These are phyloP conservation scores for Tolypocladium tundrense DNA, from an alignment of 2,329 filamentous ascomycete genomes.

Conservation along the genomic window DNA sequence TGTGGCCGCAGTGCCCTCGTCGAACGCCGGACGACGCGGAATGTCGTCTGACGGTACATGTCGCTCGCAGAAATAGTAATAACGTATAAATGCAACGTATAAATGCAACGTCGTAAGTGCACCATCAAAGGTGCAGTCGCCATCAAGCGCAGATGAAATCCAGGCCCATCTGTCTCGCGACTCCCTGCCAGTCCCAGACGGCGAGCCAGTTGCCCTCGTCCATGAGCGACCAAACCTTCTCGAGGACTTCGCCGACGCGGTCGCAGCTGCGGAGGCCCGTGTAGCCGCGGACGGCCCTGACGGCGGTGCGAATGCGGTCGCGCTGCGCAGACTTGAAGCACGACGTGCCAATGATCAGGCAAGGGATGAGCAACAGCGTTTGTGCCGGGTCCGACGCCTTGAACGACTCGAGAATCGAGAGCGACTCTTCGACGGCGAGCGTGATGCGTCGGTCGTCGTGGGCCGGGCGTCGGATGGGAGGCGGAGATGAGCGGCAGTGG, in stretches of 20 bases:
- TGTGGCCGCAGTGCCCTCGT: neutral
- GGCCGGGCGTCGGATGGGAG: constrained; percentile 34
- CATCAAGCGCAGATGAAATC: constrained; percentile 41
- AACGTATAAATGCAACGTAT: neutral
- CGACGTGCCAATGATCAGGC: constrained; percentile 50
- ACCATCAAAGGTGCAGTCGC: neutral
- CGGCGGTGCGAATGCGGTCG: constrained; percentile 37
- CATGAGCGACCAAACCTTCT: constrained; percentile 51
- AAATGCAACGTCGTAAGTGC: neutral
- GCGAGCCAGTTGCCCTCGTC: constrained; percentile 44
- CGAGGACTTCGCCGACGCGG: constrained; percentile 40
- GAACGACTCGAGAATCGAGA: constrained; percentile 44
- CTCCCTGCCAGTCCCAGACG: constrained; percentile 55
- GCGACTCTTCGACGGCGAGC: constrained; percentile 44
- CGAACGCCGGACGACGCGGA: neutral
- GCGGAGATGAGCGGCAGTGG: constrained; percentile 26
- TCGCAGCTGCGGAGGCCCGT: constrained; percentile 51
- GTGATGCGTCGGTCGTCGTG: constrained; percentile 42
- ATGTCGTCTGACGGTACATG: neutral
- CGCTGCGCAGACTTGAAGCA: constrained; percentile 44
- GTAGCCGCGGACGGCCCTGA: constrained; percentile 44
- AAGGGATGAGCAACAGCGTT: constrained; percentile 49
- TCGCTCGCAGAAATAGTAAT: neutral
- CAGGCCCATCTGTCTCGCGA: constrained; percentile 41
- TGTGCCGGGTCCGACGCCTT: constrained; percentile 47